Base-by-base conservation (phyloP, 2,329 filamentous ascomycete species). In the Thielaviopsis cerberus region DNA sequence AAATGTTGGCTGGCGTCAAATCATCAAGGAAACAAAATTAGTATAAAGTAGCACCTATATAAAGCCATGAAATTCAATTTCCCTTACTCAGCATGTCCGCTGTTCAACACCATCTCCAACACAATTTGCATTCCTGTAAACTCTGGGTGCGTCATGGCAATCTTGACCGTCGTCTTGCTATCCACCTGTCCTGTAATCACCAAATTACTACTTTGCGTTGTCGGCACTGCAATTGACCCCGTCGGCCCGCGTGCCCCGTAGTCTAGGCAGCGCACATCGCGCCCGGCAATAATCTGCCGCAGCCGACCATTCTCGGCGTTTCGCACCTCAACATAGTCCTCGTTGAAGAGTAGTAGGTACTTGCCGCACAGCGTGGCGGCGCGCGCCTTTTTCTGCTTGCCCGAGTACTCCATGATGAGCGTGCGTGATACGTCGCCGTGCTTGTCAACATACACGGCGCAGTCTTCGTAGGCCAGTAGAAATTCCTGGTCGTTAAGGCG, bases 331-430 rank as follows among this genome's bases (percentile, higher is more conserved):
- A 98, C 88, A 64, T 97, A 98, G 69, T 97, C 91, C 23, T 87
- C 85, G 68, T 96, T 92, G 72, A 97, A 95, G 4, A 98, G 80
- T 7, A 98, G 75, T 4, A 98, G 79, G 68, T 95, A 97, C 59
- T 89, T 85, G 1, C 89, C 90, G 65, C 88, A 94, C 72, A 97
- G 83, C 62, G 89, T 92, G 1, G 90, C 90, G 13, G 82, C 81
- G 62, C 85, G 83, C 1, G 92, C 92, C 69, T 80, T 80, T 70
- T 80, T 81, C 67, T 80, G 78, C 66, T 85, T 91, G 63, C 92
- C 92, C n/a, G 94, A 92, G 69, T 97, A 98, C 68, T 97, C 89
- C 89, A 98, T 95, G 66, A 97, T 90, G 60, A 97, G 88, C 26
- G 85, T 88, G 52, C 94, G 85, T 45, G 83, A 91, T 26, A 98